Evolutionary conservation across 345 rosid species (phyloP).

Genomic region (Brassica juncea): DNA sequence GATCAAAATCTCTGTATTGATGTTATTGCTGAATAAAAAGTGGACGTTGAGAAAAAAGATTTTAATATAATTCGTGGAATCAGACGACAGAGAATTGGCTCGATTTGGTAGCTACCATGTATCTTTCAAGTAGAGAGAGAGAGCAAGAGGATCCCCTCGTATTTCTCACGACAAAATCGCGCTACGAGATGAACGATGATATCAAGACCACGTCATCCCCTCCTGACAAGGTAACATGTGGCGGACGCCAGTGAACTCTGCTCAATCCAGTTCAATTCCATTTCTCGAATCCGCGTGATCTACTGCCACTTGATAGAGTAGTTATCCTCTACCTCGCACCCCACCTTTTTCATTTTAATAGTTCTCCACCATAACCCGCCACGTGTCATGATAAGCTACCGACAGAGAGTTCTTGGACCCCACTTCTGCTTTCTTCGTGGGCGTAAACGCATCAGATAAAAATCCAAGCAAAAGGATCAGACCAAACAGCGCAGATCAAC

Average conservation of each 20-base stretch:
- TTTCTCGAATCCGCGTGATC: conserved; percentile 34
- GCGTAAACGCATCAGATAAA: conserved; percentile 9
- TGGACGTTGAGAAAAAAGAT: too few relatives aligned
- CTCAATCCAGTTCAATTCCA: conserved; percentile 36
- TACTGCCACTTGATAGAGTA: background rate
- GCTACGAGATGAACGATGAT: conserved; percentile 11
- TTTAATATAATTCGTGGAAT: background rate
- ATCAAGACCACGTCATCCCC: conserved; percentile 38
- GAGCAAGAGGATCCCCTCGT: background rate
- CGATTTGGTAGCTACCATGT: conserved; percentile 32
- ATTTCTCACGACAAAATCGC: conserved; percentile 19
- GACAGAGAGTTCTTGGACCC: background rate
- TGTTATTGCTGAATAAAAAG: too few relatives aligned
- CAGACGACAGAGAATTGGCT: background rate
- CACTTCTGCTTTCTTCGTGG: background rate
- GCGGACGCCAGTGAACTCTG: conserved; percentile 38
- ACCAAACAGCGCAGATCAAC: conserved; percentile 21
- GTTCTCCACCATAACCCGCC: rapidly evolving
- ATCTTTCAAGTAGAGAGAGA: conserved; percentile 2
- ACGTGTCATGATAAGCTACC: background rate
- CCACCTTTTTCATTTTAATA: background rate
- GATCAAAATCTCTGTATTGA: too few relatives aligned
- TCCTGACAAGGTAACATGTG: conserved; percentile 41
- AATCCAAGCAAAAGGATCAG: conserved; percentile 25
- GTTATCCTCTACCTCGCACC: background rate